Percentiles rank a stretch among this genome's conserved stretches.
These are phyloP conservation scores for Clitocybe nebularis DNA, from an alignment of 1,284 basidiomycete species.

Conservation along the genomic window DNA sequence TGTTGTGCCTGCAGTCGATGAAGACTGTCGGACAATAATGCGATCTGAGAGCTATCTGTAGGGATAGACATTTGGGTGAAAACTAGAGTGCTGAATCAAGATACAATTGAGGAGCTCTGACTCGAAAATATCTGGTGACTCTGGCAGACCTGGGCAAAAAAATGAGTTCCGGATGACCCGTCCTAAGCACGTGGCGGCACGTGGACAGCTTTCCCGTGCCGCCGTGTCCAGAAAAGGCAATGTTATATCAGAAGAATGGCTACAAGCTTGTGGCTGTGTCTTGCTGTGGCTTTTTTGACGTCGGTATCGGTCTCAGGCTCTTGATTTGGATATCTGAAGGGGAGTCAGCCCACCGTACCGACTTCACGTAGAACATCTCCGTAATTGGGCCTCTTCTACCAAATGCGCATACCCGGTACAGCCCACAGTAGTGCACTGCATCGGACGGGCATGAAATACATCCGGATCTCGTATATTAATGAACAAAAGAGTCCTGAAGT, in stretches of 20 bases:
- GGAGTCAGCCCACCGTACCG: slow-evolving; percentile 15
- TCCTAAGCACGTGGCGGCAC: neutral
- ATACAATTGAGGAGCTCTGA: no score
- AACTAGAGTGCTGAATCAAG: neutral
- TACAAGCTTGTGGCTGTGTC: slow-evolving; percentile 13
- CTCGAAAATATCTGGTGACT: no score
- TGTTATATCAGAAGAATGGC: slow-evolving; percentile 5
- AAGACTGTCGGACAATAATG: slow-evolving; percentile 27
- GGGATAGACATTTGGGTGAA: slow-evolving; percentile 15
- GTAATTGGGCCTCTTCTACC: slow-evolving; percentile 35
- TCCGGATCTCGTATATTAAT: slow-evolving; percentile 39
- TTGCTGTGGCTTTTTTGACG: slow-evolving; percentile 10
- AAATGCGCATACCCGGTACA: slow-evolving; percentile 39
- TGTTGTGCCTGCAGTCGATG: slow-evolving; percentile 28
- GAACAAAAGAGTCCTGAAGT: slow-evolving; percentile 20
- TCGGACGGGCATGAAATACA: slow-evolving; percentile 37
- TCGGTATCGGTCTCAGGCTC: slow-evolving; percentile 23
- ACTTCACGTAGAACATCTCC: slow-evolving; percentile 18
- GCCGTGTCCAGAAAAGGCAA: slow-evolving; percentile 5
- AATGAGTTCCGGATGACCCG: slow-evolving; percentile 11
- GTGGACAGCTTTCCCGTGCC: slow-evolving; percentile 1
- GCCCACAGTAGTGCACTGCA: slow-evolving; percentile 34
- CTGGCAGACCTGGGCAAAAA: slow-evolving; percentile 12
- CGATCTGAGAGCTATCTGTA: slow-evolving; percentile 23
- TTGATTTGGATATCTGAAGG: slow-evolving; percentile 33